Evolutionary conservation across 768 basidiomycete genomes (phyloP).

Genomic region (Chlorophyllum brunneum): DNA sequence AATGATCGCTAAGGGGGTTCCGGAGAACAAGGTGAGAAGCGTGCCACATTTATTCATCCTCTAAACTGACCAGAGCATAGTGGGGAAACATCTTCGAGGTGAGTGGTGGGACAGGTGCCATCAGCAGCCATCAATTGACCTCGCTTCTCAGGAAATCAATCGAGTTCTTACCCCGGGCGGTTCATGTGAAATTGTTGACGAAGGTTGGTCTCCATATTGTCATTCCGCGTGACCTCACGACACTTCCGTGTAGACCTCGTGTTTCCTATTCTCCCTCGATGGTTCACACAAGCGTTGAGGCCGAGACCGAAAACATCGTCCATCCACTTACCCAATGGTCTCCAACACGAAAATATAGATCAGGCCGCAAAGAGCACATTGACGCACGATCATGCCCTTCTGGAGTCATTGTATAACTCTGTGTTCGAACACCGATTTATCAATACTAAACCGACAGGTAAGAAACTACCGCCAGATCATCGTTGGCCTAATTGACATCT

Average conservation of each 20-base stretch:
- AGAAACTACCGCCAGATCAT: conserved; percentile 17
- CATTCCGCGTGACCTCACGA: neutral
- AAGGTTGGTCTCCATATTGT: conserved; percentile 41
- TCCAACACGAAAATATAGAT: conserved; percentile 30
- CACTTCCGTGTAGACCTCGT: conserved; percentile 49
- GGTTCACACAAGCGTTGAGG: conserved; percentile 73
- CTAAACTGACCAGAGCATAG: conserved; percentile 28
- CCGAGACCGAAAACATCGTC: conserved; percentile 45
- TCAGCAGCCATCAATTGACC: neutral
- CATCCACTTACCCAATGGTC: conserved; percentile 47
- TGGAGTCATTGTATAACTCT: conserved; percentile 63
- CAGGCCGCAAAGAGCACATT: conserved; percentile 28
- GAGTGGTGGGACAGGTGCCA: conserved; percentile 14
- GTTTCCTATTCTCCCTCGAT: conserved; percentile 71
- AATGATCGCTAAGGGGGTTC: conserved; percentile 60
- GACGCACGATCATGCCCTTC: conserved; percentile 63
- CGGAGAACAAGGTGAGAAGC: conserved; percentile 65
- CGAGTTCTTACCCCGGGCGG: conserved; percentile 70
- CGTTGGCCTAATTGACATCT: neutral
- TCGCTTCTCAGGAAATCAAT: conserved; percentile 56
- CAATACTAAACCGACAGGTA: conserved; percentile 66
- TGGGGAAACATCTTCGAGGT: conserved; percentile 71
- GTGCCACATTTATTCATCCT: conserved; percentile 5
- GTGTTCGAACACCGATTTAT: conserved; percentile 72
- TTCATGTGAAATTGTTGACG: conserved; percentile 67